Evolutionary conservation across 2,329 filamentous ascomycete species (phyloP).

Genomic region (Penicillium freii): DNA sequence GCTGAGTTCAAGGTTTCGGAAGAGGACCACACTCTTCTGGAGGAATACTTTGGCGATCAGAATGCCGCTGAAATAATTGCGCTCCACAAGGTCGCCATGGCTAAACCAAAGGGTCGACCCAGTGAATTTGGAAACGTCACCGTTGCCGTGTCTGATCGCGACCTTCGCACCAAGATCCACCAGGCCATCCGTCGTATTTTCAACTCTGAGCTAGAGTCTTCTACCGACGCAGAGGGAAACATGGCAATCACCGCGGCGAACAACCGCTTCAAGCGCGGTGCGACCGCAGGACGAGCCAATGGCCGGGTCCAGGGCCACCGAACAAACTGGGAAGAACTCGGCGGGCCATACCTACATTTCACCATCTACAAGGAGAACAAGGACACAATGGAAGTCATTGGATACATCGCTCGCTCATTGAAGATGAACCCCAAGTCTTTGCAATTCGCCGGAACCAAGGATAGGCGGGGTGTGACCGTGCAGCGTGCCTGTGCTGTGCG

Average conservation of each 20-base stretch:
- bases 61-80: slow-evolving; percentile 52
- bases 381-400: slow-evolving; percentile 89
- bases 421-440: slow-evolving; percentile 68
- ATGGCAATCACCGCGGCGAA: slow-evolving; percentile 56
- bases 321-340: slow-evolving; percentile 62
- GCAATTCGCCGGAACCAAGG: slow-evolving; percentile 86
- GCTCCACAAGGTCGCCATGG: slow-evolving; percentile 55
- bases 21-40: slow-evolving; percentile 47
- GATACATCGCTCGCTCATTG: slow-evolving; percentile 70
- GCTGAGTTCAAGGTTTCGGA: slow-evolving; percentile 38
- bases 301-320: slow-evolving; percentile 41
- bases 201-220: slow-evolving; percentile 71
- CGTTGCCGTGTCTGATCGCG: slow-evolving; percentile 58
- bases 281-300: slow-evolving; percentile 32
- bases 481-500: slow-evolving; percentile 72
- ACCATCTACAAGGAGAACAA: slow-evolving; percentile 96
- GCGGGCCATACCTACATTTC: slow-evolving; percentile 84
- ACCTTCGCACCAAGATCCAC: slow-evolving; percentile 62
- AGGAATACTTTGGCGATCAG: slow-evolving; percentile 52
- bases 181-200: slow-evolving; percentile 74
- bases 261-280: slow-evolving; percentile 34
- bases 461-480: slow-evolving; percentile 79
- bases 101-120: slow-evolving; percentile 55
- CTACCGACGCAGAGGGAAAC: slow-evolving; percentile 68
- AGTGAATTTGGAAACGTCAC: slow-evolving; percentile 56